Evolutionary conservation across 192 early-diverging fungal genomes (phyloP), one percentile per base, ranked within the genome.

Genomic region (Umbelopsis isabellina): DNA sequence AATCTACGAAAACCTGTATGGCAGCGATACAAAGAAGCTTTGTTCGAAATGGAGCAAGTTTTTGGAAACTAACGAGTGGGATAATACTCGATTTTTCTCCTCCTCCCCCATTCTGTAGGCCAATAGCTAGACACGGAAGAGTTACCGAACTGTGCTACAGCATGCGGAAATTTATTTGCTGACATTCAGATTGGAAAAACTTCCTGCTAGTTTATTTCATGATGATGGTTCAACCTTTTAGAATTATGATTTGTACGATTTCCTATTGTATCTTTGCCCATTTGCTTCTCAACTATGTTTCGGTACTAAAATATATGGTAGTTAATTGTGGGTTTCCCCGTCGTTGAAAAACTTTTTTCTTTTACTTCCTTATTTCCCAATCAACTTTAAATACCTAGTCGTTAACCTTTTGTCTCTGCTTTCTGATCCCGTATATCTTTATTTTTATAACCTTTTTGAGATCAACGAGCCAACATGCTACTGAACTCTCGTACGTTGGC

Each of bases 271-370:
- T 61, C 55, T 61, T 35, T 61, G 55, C 12, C 55, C 55, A 61
- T 61, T 61, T 61, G 55, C 55, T 61, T 61, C 55, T 30, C 55
- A 61, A 61, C 55, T 61, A 61, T 33, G 55, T 61, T 30, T 30
- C 27, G 55, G 16, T 25, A 61, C 27, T 37, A 61, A 61, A 61
- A 22, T 61, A 35, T 35, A 35, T 16, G 27, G 27, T 30, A 35
- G 16, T 61, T 27, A 61, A 35, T 30, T 33, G 27, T 61, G 27
- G 27, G 25, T 61, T 30, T 27, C 18, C 33, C 30, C 55, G 9
- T 30, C 23, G 25, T 61, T 33, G 30, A 61, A 35, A 35, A 25
- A 35, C 55, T 35, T 16, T 2, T 61, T 61, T 33, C 8, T 61
- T 30, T 30, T 30, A 30, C 30, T 16, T 41, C 55, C 30, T 33